A percentile compares a stretch with the other conserved stretches of the same genome.
These are phyloP conservation scores for Nelumbo lutea DNA, from an alignment of 164 flowering plant species.

Conservation along the genomic window DNA sequence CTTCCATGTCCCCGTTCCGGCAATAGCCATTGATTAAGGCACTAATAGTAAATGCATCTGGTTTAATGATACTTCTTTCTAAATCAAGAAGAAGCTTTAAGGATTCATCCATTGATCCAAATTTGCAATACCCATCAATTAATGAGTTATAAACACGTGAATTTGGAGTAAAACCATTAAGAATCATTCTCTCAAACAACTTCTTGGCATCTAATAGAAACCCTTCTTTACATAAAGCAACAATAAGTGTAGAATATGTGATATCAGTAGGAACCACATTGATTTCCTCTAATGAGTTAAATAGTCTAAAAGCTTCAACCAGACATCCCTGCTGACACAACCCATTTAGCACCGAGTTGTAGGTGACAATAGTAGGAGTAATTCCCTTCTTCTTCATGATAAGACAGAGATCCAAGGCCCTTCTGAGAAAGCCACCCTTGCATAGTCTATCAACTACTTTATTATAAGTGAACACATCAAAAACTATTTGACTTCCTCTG, in stretches of 20 bases:
- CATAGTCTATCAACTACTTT: slow-evolving; percentile 63
- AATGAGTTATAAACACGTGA: slow-evolving; percentile 64
- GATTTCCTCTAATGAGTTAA: slow-evolving; percentile 70
- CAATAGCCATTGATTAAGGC: slow-evolving; percentile 59
- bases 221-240: slow-evolving; percentile 67
- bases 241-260: slow-evolving; percentile 62
- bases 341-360: slow-evolving; percentile 68
- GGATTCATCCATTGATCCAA: slow-evolving; percentile 57
- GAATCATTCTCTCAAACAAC: slow-evolving; percentile 60
- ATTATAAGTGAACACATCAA: slow-evolving; percentile 54
- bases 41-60: slow-evolving; percentile 68
- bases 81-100: slow-evolving; percentile 40
- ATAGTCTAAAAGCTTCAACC: slow-evolving; percentile 74
- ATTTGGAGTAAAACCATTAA: slow-evolving; percentile 48
- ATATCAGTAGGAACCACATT: slow-evolving; percentile 52
- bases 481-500: slow-evolving; percentile 26
- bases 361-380: slow-evolving; percentile 50
- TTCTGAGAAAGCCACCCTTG: slow-evolving; percentile 48
- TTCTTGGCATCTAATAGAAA: slow-evolving; percentile 53
- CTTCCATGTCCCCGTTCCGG: slow-evolving; percentile 68
- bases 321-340: slow-evolving; percentile 75
- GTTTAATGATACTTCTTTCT: slow-evolving; percentile 34
- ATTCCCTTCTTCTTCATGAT: slow-evolving; percentile 48
- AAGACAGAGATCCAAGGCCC: slow-evolving; percentile 65
- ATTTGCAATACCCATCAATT: slow-evolving; percentile 59